Evolutionary conservation across 2,329 filamentous ascomycete species (phyloP), one percentile per base, ranked within the genome.

Genomic region (Nannizziopsis barbatae): DNA sequence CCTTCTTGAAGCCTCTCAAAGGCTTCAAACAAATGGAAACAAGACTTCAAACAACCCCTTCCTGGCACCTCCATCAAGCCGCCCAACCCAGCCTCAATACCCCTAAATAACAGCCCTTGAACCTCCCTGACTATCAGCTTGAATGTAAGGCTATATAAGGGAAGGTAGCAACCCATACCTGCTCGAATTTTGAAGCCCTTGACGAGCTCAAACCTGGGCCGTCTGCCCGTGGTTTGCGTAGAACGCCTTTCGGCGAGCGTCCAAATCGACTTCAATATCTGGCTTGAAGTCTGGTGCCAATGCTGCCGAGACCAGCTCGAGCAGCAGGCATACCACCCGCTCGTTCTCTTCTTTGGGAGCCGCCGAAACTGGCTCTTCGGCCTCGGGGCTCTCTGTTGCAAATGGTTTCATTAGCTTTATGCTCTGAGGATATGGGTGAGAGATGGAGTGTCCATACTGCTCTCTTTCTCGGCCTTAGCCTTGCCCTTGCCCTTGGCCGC

Each of bases 301-400:
- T 38, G 55, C 56, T 31, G 49, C 50, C 20, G 47, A 47, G 36
- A 53, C 56, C 48, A 57, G 41, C 43, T 52, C 52, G 30, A 52
- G 53, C 18, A 58, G 53, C 27, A 54, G 53, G 33, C 32, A 45
- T 7, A 53, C 51, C 14, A 54, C 35, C 43, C 45, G 32, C 37
- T 57, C 52, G 10, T 50, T 45, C 36, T 57, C 50, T n/a, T 50
- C 47, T 36, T 22, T 48, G 37, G 46, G 39, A 32, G 38, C 33
- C 14, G 47, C 33, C 31, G 40, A 36, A 48, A 46, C 20, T 39
- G 46, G 35, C 40, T 40, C 17, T 39, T 41, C 27, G 22, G 37
- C 37, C 37, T 15, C 43, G 17, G 10, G 42, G 41, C 35, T 41
- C 42, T 38, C 33, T 44, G 32, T 38, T 22, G 4, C 31, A 36